Conservation (phyloP, 805 yeast species). For the Candida nonsorbophila region DNA sequence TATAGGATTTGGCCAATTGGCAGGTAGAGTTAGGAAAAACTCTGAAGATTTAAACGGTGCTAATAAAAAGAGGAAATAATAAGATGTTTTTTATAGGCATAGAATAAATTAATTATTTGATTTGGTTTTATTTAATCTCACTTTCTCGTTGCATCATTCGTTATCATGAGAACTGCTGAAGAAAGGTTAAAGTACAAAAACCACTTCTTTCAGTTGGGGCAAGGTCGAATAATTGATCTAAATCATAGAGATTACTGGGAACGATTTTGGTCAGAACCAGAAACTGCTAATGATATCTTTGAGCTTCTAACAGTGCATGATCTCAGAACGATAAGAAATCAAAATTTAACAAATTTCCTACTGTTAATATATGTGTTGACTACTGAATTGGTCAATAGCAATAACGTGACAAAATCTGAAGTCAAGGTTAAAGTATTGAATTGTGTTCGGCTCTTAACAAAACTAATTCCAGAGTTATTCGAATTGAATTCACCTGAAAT, state of each 20-base stretch:
- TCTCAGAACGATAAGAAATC: conserved; percentile 52
- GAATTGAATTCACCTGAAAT: conserved; percentile 38
- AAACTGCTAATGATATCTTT: conserved; percentile 51
- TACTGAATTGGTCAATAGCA: conserved; percentile 12
- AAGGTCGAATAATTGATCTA: conserved; percentile 28
- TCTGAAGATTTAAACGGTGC: conserved; percentile 13
- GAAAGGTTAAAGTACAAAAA: conserved; percentile 57
- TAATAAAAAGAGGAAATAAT: conserved; percentile 8
- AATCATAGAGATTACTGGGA: conserved; percentile 24
- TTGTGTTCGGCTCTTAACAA: conserved; percentile 60
- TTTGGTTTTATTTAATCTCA: too few relatives aligned
- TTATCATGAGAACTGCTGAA: conserved; percentile 66
- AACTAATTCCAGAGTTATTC: conserved; percentile 60
- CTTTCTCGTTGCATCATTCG: too few relatives aligned
- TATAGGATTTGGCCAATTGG: conserved; percentile 29
- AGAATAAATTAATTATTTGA: too few relatives aligned
- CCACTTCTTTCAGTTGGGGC: conserved; percentile 56
- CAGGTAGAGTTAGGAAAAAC: conserved; percentile 26
- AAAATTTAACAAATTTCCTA: conserved; percentile 53
- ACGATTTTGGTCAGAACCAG: conserved; percentile 33
- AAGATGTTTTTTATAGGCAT: background rate
- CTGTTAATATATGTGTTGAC: conserved; percentile 39
- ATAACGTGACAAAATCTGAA: conserved; percentile 6
- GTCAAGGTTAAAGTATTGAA: conserved; percentile 40
- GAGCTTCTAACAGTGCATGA: conserved; percentile 53